Evolutionary conservation across 257 asterid species (phyloP).

Genomic region (Nemophila menziesii): DNA sequence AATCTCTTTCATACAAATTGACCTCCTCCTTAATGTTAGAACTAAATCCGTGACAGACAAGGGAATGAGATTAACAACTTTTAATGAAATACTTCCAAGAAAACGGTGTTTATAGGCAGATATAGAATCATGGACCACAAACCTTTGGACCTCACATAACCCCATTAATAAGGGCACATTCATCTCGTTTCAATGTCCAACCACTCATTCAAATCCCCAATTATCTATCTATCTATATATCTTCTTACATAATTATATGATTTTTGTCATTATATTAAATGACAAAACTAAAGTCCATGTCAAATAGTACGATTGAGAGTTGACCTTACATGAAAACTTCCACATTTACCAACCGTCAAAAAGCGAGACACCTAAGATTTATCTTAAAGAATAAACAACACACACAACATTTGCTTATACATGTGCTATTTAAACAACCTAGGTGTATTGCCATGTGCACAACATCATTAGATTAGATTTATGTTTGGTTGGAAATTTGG

Average conservation of each 20-base stretch:
- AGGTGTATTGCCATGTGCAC: neutral
- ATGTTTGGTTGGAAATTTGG: too few relatives aligned
- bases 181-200: conserved; percentile 10
- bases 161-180: conserved; percentile 23
- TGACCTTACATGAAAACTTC: neutral
- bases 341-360: neutral
- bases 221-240: too few relatives aligned
- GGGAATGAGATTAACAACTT: too few relatives aligned
- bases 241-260: neutral
- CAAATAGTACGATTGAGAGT: neutral
- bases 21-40: too few relatives aligned
- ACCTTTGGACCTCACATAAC: conserved; percentile 2
- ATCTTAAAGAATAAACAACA: neutral
- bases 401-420: conserved; percentile 5
- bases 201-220: conserved; percentile 3
- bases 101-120: neutral
- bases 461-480: neutral
- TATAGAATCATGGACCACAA: conserved; percentile 15
- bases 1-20: too few relatives aligned
- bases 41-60: too few relatives aligned
- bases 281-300: neutral
- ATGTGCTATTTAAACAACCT: neutral
- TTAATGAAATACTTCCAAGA: conserved; percentile 1
- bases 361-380: neutral
- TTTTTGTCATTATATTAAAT: neutral